Conservation (phyloP, 768 basidiomycete genomes). For the Mycena sanguinolenta region DNA sequence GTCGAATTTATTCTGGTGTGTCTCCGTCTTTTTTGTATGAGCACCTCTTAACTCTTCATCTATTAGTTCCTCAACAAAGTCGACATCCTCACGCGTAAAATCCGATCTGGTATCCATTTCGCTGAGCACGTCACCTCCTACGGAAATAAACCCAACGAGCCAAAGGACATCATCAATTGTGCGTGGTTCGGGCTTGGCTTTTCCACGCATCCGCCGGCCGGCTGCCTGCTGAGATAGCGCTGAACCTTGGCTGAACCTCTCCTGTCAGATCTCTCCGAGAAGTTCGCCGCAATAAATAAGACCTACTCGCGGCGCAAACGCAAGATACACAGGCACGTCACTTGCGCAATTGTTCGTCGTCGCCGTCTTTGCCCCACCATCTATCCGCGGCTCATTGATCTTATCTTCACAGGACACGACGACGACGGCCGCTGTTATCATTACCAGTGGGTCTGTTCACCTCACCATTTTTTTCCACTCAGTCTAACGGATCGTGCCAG, state of each 20-base stretch:
- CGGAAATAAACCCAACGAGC: slow-evolving; percentile 63
- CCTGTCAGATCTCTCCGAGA: slow-evolving; percentile 63
- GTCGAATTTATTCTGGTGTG: slow-evolving; percentile 65
- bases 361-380: slow-evolving; percentile 16
- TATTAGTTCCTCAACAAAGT: slow-evolving; percentile 70
- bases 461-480: too few relatives aligned
- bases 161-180: slow-evolving; percentile 68
- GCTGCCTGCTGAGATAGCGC: too few relatives aligned
- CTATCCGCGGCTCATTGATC: slow-evolving; percentile 32
- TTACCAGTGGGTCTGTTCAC: slow-evolving; percentile 59
- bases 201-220: slow-evolving; percentile 1
- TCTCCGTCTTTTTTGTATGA: neutral
- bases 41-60: neutral
- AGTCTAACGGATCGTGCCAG: slow-evolving; percentile 35
- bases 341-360: slow-evolving; percentile 72
- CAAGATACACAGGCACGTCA: slow-evolving; percentile 66
- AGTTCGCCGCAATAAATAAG: slow-evolving; percentile 64
- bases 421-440: slow-evolving; percentile 62
- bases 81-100: slow-evolving; percentile 69
- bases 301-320: slow-evolving; percentile 61
- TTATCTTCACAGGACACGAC: slow-evolving; percentile 54
- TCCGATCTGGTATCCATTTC: slow-evolving; percentile 65
- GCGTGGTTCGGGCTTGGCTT: too few relatives aligned
- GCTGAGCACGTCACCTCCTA: slow-evolving; percentile 68
- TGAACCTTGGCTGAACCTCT: too few relatives aligned